Percentiles rank a stretch among this genome's conserved stretches.
Evolutionary conservation across 73 alveolate genomes (phyloP).

Genomic region (Paramecium primaurelia): DNA sequence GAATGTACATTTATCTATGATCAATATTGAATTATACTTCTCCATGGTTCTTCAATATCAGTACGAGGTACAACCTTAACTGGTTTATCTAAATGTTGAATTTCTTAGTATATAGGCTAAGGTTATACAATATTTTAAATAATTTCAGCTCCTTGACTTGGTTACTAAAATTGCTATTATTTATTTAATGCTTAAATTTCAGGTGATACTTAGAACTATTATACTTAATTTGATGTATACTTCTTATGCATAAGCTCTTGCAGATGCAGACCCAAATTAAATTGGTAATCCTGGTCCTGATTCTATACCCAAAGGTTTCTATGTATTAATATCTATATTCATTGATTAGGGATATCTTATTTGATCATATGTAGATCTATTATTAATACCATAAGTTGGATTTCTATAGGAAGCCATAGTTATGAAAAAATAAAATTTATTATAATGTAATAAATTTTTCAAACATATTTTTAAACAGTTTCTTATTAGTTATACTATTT

Average conservation of each 20-base stretch:
- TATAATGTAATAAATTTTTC: not conserved
- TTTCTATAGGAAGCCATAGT: not conserved
- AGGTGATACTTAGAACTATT: not conserved
- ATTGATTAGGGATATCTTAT: not conserved
- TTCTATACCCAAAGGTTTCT: not conserved
- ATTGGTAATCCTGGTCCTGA: not conserved
- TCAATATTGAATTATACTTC: not conserved
- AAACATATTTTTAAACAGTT: not conserved
- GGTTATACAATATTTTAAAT: not conserved
- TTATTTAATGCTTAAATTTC: not conserved
- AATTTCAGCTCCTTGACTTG: not conserved
- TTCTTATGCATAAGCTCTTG: slow-evolving; percentile 18
- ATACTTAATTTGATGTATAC: not conserved
- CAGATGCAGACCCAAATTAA: not conserved
- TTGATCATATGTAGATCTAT: not conserved
- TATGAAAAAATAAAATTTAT: not conserved
- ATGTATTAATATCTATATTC: not conserved
- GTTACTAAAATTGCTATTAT: not conserved
- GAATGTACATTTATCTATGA: not conserved
- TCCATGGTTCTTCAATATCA: slow-evolving; percentile 46
- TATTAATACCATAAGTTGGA: not conserved
- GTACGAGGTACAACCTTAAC: not conserved
- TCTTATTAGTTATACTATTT: not conserved
- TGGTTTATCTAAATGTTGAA: not conserved
- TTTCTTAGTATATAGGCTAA: not conserved